These are phyloP conservation scores for Hypoxylon subgilvum DNA, from an alignment of 495 filamentous ascomycete species.

Conservation along the genomic window DNA sequence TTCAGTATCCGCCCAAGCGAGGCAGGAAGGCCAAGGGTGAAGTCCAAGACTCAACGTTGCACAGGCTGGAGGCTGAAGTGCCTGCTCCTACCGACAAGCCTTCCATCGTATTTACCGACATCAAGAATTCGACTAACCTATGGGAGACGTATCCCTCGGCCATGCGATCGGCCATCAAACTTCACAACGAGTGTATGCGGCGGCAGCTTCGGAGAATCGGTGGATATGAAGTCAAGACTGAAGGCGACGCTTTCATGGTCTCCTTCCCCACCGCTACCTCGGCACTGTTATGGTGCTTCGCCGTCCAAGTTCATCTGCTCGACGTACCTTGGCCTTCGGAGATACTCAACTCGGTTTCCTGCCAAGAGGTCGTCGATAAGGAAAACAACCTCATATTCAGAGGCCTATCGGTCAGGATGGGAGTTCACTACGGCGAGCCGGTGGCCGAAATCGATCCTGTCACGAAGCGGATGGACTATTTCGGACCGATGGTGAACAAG, in stretches of 20 bases:
- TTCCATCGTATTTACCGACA: constrained; percentile 96
- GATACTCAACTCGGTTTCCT: constrained; percentile 83
- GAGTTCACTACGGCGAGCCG: constrained; percentile 91
- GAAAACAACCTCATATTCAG: constrained; percentile 90
- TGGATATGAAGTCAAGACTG: constrained; percentile 98
- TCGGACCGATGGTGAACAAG: constrained; percentile 98
- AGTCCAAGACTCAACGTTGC: constrained; percentile 78
- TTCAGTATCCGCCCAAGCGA: constrained; percentile 63
- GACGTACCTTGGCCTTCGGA: constrained; percentile 92
- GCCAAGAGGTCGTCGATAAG: constrained; percentile 78
- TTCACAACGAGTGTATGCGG: constrained; percentile 94
- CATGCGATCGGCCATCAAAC: constrained; percentile 93
- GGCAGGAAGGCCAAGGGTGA: constrained; percentile 71
- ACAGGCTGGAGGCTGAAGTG: constrained; percentile 84
- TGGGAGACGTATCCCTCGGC: constrained; percentile 95
- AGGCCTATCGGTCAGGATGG: constrained; percentile 95
- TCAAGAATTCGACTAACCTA: constrained; percentile 96
- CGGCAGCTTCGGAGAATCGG: constrained; percentile 91
- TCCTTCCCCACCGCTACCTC: constrained; percentile 95
- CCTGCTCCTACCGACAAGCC: constrained; percentile 88
- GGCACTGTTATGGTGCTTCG: constrained; percentile 93
- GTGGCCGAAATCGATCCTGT: constrained; percentile 95
- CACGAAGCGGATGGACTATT: constrained; percentile 98
- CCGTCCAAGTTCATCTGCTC: constrained; percentile 84
- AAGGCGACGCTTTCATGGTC: constrained; percentile 99